A percentile compares a stretch with the other conserved stretches of the same genome.
phyloP scores from a whole-genome alignment of 108 stramenopile genomes.

The Pseudonitzschia delicatissima region DNA sequence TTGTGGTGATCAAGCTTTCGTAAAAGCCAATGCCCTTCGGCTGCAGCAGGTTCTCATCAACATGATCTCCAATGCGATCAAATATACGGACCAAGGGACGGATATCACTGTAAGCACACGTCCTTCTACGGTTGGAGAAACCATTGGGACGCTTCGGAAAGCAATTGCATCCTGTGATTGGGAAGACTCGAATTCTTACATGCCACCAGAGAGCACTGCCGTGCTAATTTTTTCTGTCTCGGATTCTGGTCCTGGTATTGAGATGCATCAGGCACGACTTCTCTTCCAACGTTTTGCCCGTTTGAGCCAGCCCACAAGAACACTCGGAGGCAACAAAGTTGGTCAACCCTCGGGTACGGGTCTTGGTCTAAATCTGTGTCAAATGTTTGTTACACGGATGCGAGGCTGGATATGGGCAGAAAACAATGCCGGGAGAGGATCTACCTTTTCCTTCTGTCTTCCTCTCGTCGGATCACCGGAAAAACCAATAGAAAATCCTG shows the following conservation, averaged over 20 bases:
- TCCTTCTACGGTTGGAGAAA: background rate
- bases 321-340: background rate
- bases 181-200: background rate
- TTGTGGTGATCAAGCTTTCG: background rate
- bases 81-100: slow-evolving; percentile 31
- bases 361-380: slow-evolving; percentile 17
- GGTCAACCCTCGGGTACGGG: slow-evolving; percentile 16
- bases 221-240: background rate
- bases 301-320: background rate
- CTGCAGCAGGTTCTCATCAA: slow-evolving; percentile 47
- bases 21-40: slow-evolving; percentile 14
- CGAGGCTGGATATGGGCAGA: slow-evolving; percentile 4
- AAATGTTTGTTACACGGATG: slow-evolving; percentile 13
- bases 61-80: slow-evolving; percentile 46
- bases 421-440: slow-evolving; percentile 11
- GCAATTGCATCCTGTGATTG: background rate
- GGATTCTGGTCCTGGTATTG: slow-evolving; percentile 7
- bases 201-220: background rate
- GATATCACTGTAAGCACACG: background rate
- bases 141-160: background rate
- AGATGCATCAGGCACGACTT: background rate
- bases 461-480: background rate
- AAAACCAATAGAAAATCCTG: too few species aligned
- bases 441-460: slow-evolving; percentile 11
- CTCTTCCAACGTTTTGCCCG: slow-evolving; percentile 10